Base-by-base conservation (phyloP, 768 basidiomycete genomes). In the Pholiota microspora region DNA sequence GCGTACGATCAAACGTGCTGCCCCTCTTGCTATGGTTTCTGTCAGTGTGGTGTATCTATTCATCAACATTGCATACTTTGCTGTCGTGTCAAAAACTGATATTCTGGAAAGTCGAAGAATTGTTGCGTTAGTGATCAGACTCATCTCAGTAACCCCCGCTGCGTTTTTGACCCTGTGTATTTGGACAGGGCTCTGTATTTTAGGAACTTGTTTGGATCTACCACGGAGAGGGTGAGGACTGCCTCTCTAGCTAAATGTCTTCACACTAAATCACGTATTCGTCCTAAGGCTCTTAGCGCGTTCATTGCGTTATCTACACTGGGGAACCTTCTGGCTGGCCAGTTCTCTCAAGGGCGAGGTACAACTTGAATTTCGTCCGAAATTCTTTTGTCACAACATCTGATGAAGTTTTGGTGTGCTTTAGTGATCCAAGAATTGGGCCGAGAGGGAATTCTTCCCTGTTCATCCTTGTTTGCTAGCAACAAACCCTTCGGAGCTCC, bases 351-450 rank as follows among this genome's bases (percentile, higher is more conserved):
- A 63, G 84, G 85, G 12, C 73, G 88, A 76, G 80, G 86, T 86
- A 59, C 4, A 69, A 54, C 9, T 3, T 21, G 13, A n/a, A 35
- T 36, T 36, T 4, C 0, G 35, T 36, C 5, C 18, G 35, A 36
- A 36, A n/a, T 36, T 13, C 7, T n/a, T 36, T 31, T 16, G 28
- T 16, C 13, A 6, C n/a, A n/a, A n/a, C n/a, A n/a, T n/a, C n/a
- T 21, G 10, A 23, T 31, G 46, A n/a, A 2, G 29, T 23, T 34
- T 21, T 25, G 31, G 25, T 29, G n/a, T 12, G 23, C 48, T 16
- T 3, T 60, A 88, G 86, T 88, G 8, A 78, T 88, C 7, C 88
- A 89, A 64, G 88, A 89, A 65, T 74, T 89, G 3, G 88, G 87
- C 0, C 76, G 86, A 12, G 87, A 89, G 61, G 88, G 85, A 1